A percentile compares a stretch with the other conserved stretches of the same genome.
phyloP scores from a whole-genome alignment of 768 basidiomycete species.

The Pisolithus albus region DNA sequence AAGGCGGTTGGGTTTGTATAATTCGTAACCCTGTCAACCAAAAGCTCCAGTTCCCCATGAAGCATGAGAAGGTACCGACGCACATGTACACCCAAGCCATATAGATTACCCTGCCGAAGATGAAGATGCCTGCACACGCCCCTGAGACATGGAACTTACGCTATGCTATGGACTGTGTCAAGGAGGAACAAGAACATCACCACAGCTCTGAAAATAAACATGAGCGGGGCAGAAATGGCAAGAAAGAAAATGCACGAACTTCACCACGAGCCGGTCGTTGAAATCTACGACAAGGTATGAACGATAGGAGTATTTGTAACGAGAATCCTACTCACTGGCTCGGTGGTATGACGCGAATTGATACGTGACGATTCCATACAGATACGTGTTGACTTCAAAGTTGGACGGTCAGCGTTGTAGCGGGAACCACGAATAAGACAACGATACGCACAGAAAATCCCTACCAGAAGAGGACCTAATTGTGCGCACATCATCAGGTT shows the following conservation, averaged over 20 bases:
- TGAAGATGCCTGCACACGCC: conserved; percentile 1
- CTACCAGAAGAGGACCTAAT: not conserved
- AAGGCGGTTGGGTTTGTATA: not conserved
- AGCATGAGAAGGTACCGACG: not conserved
- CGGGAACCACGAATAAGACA: not conserved
- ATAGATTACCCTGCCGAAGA: conserved; percentile 22
- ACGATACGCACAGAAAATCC: not conserved
- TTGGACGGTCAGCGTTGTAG: not conserved
- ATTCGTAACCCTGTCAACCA: not conserved
- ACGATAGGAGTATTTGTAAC: not conserved
- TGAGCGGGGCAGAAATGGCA: not conserved
- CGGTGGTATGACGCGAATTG: conserved; percentile 34
- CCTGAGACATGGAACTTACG: not conserved
- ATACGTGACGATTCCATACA: conserved; percentile 35
- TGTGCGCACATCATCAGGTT: not conserved
- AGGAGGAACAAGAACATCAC: conserved; percentile 29
- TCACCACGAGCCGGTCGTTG: not conserved
- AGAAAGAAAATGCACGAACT: not conserved
- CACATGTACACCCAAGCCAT: conserved; percentile 31
- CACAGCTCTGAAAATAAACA: conserved; percentile 17
- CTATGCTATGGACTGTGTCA: conserved; percentile 33
- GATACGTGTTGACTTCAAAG: conserved; percentile 4
- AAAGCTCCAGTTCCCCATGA: not conserved
- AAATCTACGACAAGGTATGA: not conserved
- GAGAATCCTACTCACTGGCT: not conserved